Evolutionary conservation across 306 rosid species (phyloP).

Genomic region (Begonia fuchsioides): DNA sequence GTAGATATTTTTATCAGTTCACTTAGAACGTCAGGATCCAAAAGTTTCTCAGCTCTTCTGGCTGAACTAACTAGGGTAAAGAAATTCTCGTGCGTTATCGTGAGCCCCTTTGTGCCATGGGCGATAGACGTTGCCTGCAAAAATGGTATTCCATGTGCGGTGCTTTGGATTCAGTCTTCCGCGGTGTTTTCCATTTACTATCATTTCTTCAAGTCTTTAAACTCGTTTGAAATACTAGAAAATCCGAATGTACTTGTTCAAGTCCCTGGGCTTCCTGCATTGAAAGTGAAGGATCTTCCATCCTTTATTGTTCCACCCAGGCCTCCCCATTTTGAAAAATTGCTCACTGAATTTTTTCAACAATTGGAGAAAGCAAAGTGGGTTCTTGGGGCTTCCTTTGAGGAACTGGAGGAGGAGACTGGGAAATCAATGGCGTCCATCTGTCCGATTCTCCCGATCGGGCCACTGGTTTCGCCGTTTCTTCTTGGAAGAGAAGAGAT

Average conservation of each 20-base stretch:
- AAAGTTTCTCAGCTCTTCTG: slow-evolving; percentile 24
- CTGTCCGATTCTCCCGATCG: slow-evolving; percentile 21
- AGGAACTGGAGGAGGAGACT: slow-evolving; percentile 33
- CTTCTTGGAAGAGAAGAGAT: slow-evolving; percentile 28
- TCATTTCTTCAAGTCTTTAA: slow-evolving; percentile 12
- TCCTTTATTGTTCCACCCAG: slow-evolving; percentile 27
- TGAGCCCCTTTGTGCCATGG: slow-evolving; percentile 38
- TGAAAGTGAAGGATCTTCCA: slow-evolving; percentile 35
- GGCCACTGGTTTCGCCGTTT: slow-evolving; percentile 40
- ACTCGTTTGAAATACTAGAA: slow-evolving; percentile 13
- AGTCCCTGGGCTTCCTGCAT: slow-evolving; percentile 29
- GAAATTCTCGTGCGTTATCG: slow-evolving; percentile 19
- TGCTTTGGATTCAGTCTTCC: slow-evolving; percentile 51
- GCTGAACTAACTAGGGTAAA: slow-evolving; percentile 7
- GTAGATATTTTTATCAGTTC: slow-evolving; percentile 1
- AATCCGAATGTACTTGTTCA: slow-evolving; percentile 11
- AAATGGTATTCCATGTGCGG: slow-evolving; percentile 30
- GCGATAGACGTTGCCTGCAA: slow-evolving; percentile 17
- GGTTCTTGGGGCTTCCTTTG: slow-evolving; percentile 34
- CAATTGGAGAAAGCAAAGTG: slow-evolving; percentile 27
- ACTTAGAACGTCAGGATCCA: slow-evolving; percentile 11
- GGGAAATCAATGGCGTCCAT: slow-evolving; percentile 26
- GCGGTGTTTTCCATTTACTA: slow-evolving; percentile 31
- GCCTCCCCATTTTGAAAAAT: slow-evolving; percentile 1
- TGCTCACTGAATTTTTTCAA: not conserved